Evolutionary conservation across 805 yeast genomes (phyloP), one percentile per base, ranked within the genome.

Genomic region (Hanseniaspora lachancei): DNA sequence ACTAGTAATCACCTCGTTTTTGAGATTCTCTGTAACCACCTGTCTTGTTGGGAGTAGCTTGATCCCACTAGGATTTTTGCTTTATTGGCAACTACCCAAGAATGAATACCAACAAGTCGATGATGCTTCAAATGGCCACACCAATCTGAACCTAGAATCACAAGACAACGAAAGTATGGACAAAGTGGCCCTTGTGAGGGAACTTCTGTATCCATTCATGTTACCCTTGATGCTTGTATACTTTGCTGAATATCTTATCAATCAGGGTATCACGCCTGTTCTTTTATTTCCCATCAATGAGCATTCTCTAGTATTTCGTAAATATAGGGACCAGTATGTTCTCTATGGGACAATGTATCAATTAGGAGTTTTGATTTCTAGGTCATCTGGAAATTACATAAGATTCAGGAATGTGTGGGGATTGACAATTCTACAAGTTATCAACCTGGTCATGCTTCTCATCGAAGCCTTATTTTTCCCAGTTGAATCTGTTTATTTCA

Each of bases 251-350:
- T 91, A 91, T 64, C 73, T 82, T 23, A 91, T 91, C 58, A 91
- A 91, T 66, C 97, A 91, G 67, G 96, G 96, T 0, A 77, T 91
- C 1, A 76, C 95, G 0, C 97, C 97, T 2, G 89, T 97, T 0
- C 70, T 91, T 46, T 70, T 91, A 8, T 91, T 85, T 63, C 89
- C 91, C 0, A 62, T 88, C 4, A 78, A 80, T 1, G 48, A 47
- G 24, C 46, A 51, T 29, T 32, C 58, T 5, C 74, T 84, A 66
- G 95, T 95, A 3, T 86, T 89, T 63, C 63, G 69, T 2, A 70
- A 77, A 20, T 87, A 77, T 66, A 75, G 97, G 59, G 97, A 91
- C 62, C 84, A 86, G 3, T 91, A 91, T 66, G 97, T 91, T 15
- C 80, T 88, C 0, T 91, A 91, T 64, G 95, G 96, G 8, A 83